Percentiles rank a stretch among this genome's conserved stretches.
phyloP scores from a whole-genome alignment of 1,284 basidiomycete genomes.

The Leccinum pachyderme region DNA sequence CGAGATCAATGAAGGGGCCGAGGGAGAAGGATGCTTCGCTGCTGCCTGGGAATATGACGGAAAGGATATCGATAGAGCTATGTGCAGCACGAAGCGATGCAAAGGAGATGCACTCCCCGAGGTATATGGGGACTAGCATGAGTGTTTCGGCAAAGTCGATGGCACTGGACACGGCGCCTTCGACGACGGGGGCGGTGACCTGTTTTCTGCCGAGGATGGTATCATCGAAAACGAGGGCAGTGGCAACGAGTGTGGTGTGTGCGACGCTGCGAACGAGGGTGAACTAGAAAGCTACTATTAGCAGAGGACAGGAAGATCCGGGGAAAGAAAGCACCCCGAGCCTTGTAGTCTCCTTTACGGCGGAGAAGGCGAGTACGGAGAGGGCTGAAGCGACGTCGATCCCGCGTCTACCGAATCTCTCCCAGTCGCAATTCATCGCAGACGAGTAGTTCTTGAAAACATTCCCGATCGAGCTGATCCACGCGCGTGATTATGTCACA shows the following conservation, averaged over 20 bases:
- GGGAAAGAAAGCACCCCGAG: slow-evolving; percentile 47
- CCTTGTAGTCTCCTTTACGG: slow-evolving; percentile 64
- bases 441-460: neutral
- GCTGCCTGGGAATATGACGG: slow-evolving; percentile 68
- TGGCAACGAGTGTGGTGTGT: slow-evolving; percentile 53
- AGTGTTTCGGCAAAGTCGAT: slow-evolving; percentile 67
- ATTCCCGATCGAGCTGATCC: neutral
- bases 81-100: slow-evolving; percentile 71
- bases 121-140: slow-evolving; percentile 66
- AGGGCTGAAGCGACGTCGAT: slow-evolving; percentile 64
- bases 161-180: slow-evolving; percentile 57
- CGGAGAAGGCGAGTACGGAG: slow-evolving; percentile 60
- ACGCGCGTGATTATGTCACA: slow-evolving; percentile 24
- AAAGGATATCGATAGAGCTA: slow-evolving; percentile 68
- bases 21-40: slow-evolving; percentile 77
- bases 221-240: slow-evolving; percentile 59
- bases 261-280: slow-evolving; percentile 62
- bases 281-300: slow-evolving; percentile 49
- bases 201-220: slow-evolving; percentile 59
- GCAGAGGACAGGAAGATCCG: neutral
- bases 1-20: slow-evolving; percentile 72
- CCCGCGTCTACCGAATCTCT: slow-evolving; percentile 57
- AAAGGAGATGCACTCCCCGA: slow-evolving; percentile 74
- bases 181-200: slow-evolving; percentile 55
- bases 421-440: slow-evolving; percentile 46